Evolutionary conservation across 2,329 filamentous ascomycete species (phyloP).

Genomic region (Hymenotorrendiella dingleyae): DNA sequence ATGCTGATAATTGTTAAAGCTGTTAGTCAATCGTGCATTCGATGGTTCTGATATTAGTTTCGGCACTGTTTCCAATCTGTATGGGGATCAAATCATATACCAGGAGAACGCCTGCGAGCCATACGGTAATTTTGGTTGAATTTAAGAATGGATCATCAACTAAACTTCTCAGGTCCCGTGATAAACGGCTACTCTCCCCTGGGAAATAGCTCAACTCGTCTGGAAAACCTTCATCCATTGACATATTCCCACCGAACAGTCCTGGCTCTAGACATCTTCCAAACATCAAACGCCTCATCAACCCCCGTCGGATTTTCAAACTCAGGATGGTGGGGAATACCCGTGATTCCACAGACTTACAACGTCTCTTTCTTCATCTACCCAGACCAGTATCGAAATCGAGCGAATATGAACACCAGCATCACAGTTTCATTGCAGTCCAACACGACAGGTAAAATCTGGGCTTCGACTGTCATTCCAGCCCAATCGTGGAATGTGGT

Average conservation of each 20-base stretch:
- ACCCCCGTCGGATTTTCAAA: slow-evolving; percentile 48
- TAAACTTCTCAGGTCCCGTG: no score
- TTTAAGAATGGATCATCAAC: no score
- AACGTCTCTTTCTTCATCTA: slow-evolving; percentile 24
- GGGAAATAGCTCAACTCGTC: no score
- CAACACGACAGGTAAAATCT: slow-evolving; percentile 12
- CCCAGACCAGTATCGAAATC: slow-evolving; percentile 18
- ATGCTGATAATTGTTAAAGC: slow-evolving; percentile 14
- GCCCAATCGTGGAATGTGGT: slow-evolving; percentile 18
- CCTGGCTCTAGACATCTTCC: no score
- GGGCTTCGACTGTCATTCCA: slow-evolving; percentile 16
- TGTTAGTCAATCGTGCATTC: slow-evolving; percentile 31
- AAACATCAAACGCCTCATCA: no score
- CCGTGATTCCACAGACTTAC: slow-evolving; percentile 24
- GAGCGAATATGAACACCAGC: no score
- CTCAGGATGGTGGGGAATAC: slow-evolving; percentile 52
- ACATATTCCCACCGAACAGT: no score
- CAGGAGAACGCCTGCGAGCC: slow-evolving; percentile 27
- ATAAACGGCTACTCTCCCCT: no score
- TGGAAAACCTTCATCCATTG: no score
- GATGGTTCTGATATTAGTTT: slow-evolving; percentile 19
- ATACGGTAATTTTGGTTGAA: no score
- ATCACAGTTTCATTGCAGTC: slow-evolving; percentile 29
- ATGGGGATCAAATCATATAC: slow-evolving; percentile 29
- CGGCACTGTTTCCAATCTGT: slow-evolving; percentile 23